Conservation (phyloP, 768 basidiomycete genomes). For the Phlegmacium glaucopus region DNA sequence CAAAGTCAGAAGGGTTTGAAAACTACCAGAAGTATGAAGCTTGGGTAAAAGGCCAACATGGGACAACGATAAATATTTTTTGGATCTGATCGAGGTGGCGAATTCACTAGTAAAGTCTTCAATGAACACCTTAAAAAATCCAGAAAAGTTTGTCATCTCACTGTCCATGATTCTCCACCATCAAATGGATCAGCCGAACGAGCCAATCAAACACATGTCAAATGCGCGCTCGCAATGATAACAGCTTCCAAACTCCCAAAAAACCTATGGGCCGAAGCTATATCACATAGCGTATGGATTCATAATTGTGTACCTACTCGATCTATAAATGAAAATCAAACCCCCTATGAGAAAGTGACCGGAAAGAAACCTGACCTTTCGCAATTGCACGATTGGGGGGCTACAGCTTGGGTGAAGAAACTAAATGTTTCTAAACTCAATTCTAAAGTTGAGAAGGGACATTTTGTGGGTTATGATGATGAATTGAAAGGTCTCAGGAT, state of each 20-base stretch:
- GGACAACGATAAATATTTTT: constrained; percentile 24
- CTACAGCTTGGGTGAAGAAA: not conserved
- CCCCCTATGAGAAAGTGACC: not conserved
- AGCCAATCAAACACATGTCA: constrained; percentile 21
- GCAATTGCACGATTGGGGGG: not conserved
- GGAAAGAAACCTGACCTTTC: not conserved
- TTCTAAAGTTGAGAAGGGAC: not conserved
- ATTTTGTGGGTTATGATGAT: not conserved
- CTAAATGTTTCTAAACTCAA: not conserved
- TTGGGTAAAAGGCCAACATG: constrained; percentile 21
- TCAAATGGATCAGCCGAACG: constrained; percentile 29
- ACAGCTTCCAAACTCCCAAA: constrained; percentile 12
- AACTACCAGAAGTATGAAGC: constrained; percentile 24
- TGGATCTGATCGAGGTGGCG: no score
- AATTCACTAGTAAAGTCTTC: no score
- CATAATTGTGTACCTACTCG: not conserved
- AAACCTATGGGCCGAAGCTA: no score
- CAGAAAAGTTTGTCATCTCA: constrained; percentile 28
- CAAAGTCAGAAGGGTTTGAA: constrained; percentile 26
- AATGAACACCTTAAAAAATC: constrained; percentile 15
- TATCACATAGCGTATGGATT: constrained; percentile 13
- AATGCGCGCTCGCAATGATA: constrained; percentile 25
- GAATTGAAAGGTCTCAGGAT: not conserved
- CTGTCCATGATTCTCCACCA: constrained; percentile 29
- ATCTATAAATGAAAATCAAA: not conserved